Evolutionary conservation across 139 green algal genomes (phyloP).

Genomic region (Coelastrella sp.): DNA sequence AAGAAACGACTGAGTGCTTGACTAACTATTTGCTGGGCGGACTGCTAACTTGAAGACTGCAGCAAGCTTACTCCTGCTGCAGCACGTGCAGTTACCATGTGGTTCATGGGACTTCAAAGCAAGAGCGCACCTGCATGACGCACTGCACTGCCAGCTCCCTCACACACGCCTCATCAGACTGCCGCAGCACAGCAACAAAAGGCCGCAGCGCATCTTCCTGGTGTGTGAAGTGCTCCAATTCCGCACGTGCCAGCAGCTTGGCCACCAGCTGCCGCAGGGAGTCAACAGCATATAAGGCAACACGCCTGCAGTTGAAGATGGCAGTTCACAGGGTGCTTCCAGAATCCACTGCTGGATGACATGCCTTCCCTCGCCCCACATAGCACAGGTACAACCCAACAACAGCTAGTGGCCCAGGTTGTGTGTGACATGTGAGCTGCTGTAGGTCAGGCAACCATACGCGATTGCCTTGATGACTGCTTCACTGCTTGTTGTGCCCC

Average conservation of each 20-base stretch:
- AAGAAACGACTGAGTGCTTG: not conserved
- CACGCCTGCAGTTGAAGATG: not conserved
- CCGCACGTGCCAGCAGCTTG: constrained; percentile 81
- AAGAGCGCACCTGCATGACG: constrained; percentile 59
- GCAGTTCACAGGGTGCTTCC: not conserved
- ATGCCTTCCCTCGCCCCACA: too few relatives aligned
- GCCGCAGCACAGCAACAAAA: constrained; percentile 89
- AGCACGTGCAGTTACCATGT: not conserved
- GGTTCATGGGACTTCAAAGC: not conserved
- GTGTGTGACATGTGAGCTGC: not conserved
- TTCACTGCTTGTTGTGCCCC: not conserved
- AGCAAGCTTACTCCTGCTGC: constrained; percentile 36
- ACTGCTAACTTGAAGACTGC: not conserved
- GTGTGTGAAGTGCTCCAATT: constrained; percentile 86
- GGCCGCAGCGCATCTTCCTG: constrained; percentile 90
- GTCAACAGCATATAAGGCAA: constrained; percentile 78
- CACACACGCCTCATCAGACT: constrained; percentile 73
- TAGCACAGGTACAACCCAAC: too few relatives aligned
- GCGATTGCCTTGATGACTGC: not conserved
- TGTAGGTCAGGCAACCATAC: not conserved
- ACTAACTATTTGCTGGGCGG: too few relatives aligned
- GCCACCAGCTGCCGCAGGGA: constrained; percentile 76
- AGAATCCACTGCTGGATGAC: too few relatives aligned
- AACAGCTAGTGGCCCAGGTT: not conserved
- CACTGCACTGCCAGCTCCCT: constrained; percentile 85